Evolutionary conservation across 1,284 basidiomycete genomes (phyloP).

Genomic region (Ustilago vetiveriae): DNA sequence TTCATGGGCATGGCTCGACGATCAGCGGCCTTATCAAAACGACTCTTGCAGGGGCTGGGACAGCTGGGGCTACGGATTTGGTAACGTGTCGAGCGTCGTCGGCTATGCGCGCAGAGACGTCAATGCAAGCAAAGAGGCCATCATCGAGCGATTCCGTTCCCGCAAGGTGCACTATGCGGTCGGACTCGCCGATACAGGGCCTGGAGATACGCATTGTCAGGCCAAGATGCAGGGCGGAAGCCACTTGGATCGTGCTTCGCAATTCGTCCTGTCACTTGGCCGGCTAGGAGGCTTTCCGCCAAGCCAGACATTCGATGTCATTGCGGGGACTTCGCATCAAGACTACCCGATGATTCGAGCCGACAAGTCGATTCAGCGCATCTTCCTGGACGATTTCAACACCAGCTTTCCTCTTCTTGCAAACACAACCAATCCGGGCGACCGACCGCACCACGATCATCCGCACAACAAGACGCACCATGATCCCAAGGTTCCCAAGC

Average conservation of each 20-base stretch:
- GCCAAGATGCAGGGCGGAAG: slow-evolving; percentile 58
- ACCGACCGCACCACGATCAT: slow-evolving; percentile 16
- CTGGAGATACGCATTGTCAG: slow-evolving; percentile 61
- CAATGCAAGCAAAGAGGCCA: slow-evolving; percentile 34
- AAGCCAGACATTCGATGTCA: slow-evolving; percentile 52
- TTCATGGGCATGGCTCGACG: slow-evolving; percentile 57
- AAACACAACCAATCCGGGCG: slow-evolving; percentile 50
- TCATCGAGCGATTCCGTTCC: slow-evolving; percentile 48
- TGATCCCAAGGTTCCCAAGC: slow-evolving; percentile 14
- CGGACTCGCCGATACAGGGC: slow-evolving; percentile 58
- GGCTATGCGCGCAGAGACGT: slow-evolving; percentile 53
- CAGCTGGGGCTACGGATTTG: slow-evolving; percentile 58
- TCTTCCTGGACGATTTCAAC: slow-evolving; percentile 54
- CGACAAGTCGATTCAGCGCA: slow-evolving; percentile 46
- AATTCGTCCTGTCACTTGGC: slow-evolving; percentile 50
- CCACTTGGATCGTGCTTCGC: slow-evolving; percentile 59
- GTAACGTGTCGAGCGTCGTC: slow-evolving; percentile 35
- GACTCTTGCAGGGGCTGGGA: slow-evolving; percentile 21
- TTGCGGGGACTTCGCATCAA: slow-evolving; percentile 60
- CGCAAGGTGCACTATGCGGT: slow-evolving; percentile 55
- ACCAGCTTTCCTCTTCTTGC: slow-evolving; percentile 33
- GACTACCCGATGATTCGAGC: slow-evolving; percentile 64
- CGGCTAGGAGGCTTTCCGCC: slow-evolving; percentile 45
- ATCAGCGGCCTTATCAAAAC: slow-evolving; percentile 43
- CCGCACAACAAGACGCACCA: slow-evolving; percentile 9